Conservation (phyloP, 306 rosid genomes). For the Castanea mollissima region DNA sequence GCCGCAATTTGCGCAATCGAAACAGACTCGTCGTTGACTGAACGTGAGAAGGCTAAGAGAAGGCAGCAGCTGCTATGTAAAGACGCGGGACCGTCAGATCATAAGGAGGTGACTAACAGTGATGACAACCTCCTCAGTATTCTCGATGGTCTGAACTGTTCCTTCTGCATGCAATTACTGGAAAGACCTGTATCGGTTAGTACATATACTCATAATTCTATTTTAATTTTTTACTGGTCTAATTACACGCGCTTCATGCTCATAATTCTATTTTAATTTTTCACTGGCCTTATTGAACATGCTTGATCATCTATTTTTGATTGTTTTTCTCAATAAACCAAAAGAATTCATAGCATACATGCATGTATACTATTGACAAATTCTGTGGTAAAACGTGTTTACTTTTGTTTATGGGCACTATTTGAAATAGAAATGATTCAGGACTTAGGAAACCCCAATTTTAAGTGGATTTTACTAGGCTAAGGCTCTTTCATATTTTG, state of each 20-base stretch:
- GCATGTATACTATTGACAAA: too few species aligned
- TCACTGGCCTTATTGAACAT: too few species aligned
- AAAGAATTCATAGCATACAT: too few species aligned
- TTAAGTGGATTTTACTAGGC: background rate
- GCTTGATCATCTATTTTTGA: too few species aligned
- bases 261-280: too few species aligned
- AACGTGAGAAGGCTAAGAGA: conserved; percentile 50
- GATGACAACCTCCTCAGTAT: conserved; percentile 26
- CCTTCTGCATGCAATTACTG: conserved; percentile 63
- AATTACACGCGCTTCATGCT: accelerated
- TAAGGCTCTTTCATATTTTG: background rate
- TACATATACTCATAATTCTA: background rate
- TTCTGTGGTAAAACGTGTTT: background rate
- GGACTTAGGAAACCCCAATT: background rate
- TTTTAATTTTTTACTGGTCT: background rate
- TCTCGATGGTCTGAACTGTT: conserved; percentile 49
- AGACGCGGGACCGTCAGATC: background rate
- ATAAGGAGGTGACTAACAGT: background rate
- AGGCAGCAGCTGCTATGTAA: conserved; percentile 57
- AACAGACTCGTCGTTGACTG: conserved; percentile 43
- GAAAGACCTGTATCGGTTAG: conserved; percentile 80
- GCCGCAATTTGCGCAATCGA: conserved; percentile 49
- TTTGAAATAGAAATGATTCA: background rate
- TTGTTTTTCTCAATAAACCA: too few species aligned
- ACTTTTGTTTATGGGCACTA: background rate